phyloP scores from a whole-genome alignment of 148 eudicot genomes.

The Cornus florida region DNA sequence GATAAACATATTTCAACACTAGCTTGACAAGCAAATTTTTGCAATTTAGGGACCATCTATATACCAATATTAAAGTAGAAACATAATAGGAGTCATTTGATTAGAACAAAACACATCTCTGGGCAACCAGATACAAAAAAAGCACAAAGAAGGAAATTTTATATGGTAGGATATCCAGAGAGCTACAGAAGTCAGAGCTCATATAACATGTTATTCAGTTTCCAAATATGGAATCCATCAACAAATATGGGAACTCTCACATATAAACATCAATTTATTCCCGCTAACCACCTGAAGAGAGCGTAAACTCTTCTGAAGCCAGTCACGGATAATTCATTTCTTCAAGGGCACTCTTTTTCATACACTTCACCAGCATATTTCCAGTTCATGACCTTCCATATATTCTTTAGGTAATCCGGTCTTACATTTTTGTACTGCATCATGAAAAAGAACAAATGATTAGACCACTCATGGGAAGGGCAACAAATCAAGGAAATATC shows the following conservation, averaged over 20 bases:
- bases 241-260: background rate
- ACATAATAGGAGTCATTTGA: background rate
- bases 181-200: background rate
- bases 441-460: background rate
- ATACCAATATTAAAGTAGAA: too few relatives aligned
- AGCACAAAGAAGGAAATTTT: background rate
- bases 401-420: constrained; percentile 80
- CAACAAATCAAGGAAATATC: background rate
- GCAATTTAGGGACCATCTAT: too few relatives aligned
- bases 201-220: background rate
- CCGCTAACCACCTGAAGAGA: background rate
- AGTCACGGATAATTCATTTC: background rate
- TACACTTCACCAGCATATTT: constrained; percentile 66
- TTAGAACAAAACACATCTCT: too few relatives aligned
- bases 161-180: background rate
- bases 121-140: background rate
- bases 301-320: background rate
- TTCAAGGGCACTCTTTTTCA: constrained; percentile 60
- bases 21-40: too few relatives aligned
- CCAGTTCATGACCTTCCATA: constrained; percentile 93
- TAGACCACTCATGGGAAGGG: background rate
- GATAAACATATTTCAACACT: too few relatives aligned
- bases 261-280: background rate
- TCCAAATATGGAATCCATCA: constrained; percentile 11
- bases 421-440: constrained; percentile 86